Evolutionary conservation across 306 rosid genomes (phyloP).

Genomic region (Calophaca sinica): DNA sequence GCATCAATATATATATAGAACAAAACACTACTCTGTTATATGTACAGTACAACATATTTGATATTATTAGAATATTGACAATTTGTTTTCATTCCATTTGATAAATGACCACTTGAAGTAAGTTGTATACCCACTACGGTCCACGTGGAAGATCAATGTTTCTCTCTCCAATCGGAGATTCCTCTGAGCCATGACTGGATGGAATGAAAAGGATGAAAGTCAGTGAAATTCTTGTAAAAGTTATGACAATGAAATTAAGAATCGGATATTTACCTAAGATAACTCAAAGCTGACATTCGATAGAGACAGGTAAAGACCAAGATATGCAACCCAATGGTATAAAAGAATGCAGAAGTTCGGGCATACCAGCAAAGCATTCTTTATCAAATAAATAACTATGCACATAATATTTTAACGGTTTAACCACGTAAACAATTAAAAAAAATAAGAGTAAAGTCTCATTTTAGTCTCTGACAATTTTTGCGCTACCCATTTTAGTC

Average conservation of each 20-base stretch:
- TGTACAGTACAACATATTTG: too few species aligned
- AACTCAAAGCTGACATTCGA: slow-evolving; percentile 93
- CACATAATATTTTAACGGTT: too few species aligned
- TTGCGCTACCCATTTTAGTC: too few species aligned
- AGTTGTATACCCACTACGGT: slow-evolving; percentile 46
- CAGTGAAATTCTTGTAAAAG: slow-evolving; percentile 19
- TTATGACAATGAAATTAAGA: not conserved
- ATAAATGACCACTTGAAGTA: too few species aligned
- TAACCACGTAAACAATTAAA: too few species aligned
- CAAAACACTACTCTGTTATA: too few species aligned
- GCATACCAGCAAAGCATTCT: slow-evolving; percentile 72
- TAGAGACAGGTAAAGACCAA: slow-evolving; percentile 95
- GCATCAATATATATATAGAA: too few species aligned
- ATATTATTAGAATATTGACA: too few species aligned
- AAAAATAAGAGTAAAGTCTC: too few species aligned
- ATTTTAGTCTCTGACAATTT: too few species aligned
- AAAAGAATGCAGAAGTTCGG: slow-evolving; percentile 93
- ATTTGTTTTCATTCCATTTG: too few species aligned
- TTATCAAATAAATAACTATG: slow-evolving; percentile 13
- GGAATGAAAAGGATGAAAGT: slow-evolving; percentile 22
- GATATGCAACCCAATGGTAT: slow-evolving; percentile 89
- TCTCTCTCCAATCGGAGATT: slow-evolving; percentile 59
- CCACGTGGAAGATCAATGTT: slow-evolving; percentile 67
- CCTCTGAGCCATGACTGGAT: slow-evolving; percentile 80
- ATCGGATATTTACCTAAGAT: slow-evolving; percentile 67